Evolutionary conservation across 176 grass and related monocot species (phyloP), one percentile per base, ranked within the genome.

Genomic region (Triticum timopheevii): DNA sequence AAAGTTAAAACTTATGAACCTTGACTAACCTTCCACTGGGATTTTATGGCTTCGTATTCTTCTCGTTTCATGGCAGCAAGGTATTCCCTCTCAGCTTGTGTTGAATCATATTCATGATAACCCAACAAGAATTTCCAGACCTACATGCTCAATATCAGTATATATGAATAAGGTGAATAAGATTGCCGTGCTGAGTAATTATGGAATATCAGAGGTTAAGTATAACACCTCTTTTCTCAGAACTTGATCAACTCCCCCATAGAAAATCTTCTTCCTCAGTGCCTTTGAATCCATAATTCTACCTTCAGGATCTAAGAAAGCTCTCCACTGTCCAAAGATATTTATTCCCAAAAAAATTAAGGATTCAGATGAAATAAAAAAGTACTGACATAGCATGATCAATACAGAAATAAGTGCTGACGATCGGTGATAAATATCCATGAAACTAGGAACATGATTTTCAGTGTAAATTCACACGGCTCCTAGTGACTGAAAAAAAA

Each of bases 41-140:
- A 88, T 90, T 99, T 99, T 80, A 99, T 80, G 73, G 88, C 85
- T 89, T 96, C 88, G 75, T 99, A 99, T 87, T 99, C 97, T 42
- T 91, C 86, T 83, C 71, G 88, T 82, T 93, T 99, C 69, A 91
- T 84, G 71, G 81, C 89, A 85, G 80, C 75, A 87, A 91, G 90
- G 76, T 93, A 99, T 38, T 96, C 90, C 71, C 97, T 94, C 90
- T 99, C 97, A 69, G 94, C 97, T 83, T 91, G 91, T 93, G 97
- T 99, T 68, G 94, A 94, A 93, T 99, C 93, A 83, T 94, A 99
- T 90, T 96, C 94, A 90, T 96, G 76, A 84, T 85, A 99, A 22
- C 97, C 92, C 89, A 99, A 88, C 78, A 99, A 81, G 80, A 96
- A 94, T 88, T 99, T 99, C 97, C 97, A 99, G 62, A 99, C 89